Evolutionary conservation across 371 early-diverging fungal species (phyloP).

Genomic region (Mortierella sp.): DNA sequence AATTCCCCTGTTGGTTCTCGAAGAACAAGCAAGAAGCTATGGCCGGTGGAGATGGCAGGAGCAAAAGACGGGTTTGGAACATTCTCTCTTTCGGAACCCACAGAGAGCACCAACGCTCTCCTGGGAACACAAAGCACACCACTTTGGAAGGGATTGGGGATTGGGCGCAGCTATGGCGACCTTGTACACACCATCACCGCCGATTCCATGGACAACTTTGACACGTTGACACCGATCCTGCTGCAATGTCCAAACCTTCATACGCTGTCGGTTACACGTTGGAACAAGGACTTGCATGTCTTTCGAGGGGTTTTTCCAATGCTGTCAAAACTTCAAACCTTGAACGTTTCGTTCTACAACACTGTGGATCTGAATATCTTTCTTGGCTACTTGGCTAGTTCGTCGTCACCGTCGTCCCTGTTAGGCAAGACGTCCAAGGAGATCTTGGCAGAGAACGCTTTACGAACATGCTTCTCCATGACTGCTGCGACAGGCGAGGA

Average conservation of each 20-base stretch:
- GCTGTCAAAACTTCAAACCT: conserved; percentile 11
- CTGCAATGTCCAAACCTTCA: conserved; percentile 27
- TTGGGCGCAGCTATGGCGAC: conserved; percentile 7
- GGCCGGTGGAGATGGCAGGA: no score
- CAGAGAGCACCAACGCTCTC: no score
- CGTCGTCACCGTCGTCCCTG: no score
- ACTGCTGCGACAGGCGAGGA: neutral
- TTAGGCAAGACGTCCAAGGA: no score
- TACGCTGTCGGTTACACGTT: conserved; percentile 28
- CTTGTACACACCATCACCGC: conserved; percentile 30
- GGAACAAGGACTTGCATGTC: conserved; percentile 20
- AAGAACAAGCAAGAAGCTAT: no score
- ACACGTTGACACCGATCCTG: conserved; percentile 16
- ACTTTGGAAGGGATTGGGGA: neutral
- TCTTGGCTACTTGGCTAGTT: conserved; percentile 1
- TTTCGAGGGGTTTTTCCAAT: conserved; percentile 8
- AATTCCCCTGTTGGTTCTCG: neutral
- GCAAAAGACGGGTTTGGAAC: no score
- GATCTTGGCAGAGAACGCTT: neutral
- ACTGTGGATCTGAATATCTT: conserved; percentile 31
- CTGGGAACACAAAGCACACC: conserved; percentile 3
- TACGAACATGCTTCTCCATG: no score
- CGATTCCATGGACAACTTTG: conserved; percentile 39
- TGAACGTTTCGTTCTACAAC: conserved; percentile 34
- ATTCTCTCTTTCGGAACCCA: no score